A percentile compares a stretch with the other conserved stretches of the same genome.
Evolutionary conservation across 2,329 filamentous ascomycete genomes (phyloP).

Genomic region (Thelonectria discophora): DNA sequence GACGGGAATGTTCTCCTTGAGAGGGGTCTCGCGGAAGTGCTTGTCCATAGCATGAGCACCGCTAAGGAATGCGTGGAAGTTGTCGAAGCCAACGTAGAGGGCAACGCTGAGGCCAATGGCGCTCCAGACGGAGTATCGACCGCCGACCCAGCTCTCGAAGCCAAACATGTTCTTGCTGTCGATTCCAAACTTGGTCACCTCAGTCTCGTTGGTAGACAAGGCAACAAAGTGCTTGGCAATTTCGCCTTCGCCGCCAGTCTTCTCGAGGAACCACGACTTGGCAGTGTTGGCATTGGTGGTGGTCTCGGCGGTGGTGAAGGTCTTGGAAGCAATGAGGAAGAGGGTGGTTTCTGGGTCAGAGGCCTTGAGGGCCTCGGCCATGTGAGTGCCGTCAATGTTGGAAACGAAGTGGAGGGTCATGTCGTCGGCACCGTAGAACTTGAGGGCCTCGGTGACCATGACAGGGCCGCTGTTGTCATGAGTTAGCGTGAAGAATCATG

Average conservation of each 20-base stretch:
- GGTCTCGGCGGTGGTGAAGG: conserved; percentile 98
- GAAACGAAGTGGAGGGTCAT: conserved; percentile 97
- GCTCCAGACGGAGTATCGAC: conserved; percentile 98
- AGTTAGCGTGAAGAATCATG: conserved; percentile 26
- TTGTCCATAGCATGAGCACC: conserved; percentile 98
- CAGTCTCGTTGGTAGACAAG: conserved; percentile 91
- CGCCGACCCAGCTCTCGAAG: conserved; percentile 98
- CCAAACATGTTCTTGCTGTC: conserved; percentile 99
- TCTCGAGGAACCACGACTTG: conserved; percentile 95
- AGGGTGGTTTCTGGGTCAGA: conserved; percentile 98
- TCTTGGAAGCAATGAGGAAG: conserved; percentile 98
- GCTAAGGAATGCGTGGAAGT: conserved; percentile 95
- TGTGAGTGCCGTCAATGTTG: conserved; percentile 99
- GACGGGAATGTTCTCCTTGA: conserved; percentile 94
- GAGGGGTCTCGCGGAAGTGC: conserved; percentile 91
- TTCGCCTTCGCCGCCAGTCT: conserved; percentile 77
- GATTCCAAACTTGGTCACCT: conserved; percentile 98
- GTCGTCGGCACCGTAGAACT: conserved; percentile 87
- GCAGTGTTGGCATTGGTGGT: conserved; percentile 96
- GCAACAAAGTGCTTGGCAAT: conserved; percentile 99
- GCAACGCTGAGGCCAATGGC: conserved; percentile 95
- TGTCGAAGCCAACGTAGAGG: conserved; percentile 95
- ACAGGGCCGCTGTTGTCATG: conserved; percentile 79
- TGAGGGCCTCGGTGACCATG: conserved; percentile 98
- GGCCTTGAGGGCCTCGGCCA: conserved; percentile 87